Evolutionary conservation across 345 rosid genomes (phyloP), one percentile per base, ranked within the genome.

Genomic region (Geranium brycei): DNA sequence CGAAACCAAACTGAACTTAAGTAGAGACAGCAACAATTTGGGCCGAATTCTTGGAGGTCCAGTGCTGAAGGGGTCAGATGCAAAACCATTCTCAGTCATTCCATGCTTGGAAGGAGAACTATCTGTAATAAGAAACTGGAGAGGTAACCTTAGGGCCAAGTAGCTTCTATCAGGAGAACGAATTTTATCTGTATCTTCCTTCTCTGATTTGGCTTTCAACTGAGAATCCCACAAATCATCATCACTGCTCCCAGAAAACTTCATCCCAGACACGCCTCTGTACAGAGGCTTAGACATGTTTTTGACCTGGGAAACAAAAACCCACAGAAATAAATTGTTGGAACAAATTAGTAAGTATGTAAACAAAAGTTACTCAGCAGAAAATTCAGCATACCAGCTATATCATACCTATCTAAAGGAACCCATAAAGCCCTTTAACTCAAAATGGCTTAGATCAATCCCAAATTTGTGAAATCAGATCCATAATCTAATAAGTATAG

Each of bases 241-340:
- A 51, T 85, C 75, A 73, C 68, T 77, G 66, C 80, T 72, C 55
- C 83, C 91, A 2, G 91, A 85, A 78, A 78, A 77, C 82, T 93
- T 77, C 40, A 68, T 64, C 57, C 83, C 91, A 23, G 87, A 74
- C 62, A 69, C 71, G 62, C 92, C 93, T 74, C 97, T 82, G 62
- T 76, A 87, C 65, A 84, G 83, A 72, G 95, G 93, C 95, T 84
- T 77, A 51, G 95, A 74, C 95, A 91, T 91, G 64, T 70, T 47
- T 11, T 47, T 47, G 53, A 13, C 53, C 53, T 47, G 53, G 53
- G 53, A 47, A 8, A 3, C 1, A 47, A 47, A 13, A 47, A 47
- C 53, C 53, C 53, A 47, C 53, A 35, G 41, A 7, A 35, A 35
- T 4, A 35, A 35, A 4, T 35, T 35, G 41, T 35, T 35, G 41